Evolutionary conservation across 352 stramenopile genomes (phyloP), one percentile per base, ranked within the genome.

Genomic region (Phytophthora gonapodyides): DNA sequence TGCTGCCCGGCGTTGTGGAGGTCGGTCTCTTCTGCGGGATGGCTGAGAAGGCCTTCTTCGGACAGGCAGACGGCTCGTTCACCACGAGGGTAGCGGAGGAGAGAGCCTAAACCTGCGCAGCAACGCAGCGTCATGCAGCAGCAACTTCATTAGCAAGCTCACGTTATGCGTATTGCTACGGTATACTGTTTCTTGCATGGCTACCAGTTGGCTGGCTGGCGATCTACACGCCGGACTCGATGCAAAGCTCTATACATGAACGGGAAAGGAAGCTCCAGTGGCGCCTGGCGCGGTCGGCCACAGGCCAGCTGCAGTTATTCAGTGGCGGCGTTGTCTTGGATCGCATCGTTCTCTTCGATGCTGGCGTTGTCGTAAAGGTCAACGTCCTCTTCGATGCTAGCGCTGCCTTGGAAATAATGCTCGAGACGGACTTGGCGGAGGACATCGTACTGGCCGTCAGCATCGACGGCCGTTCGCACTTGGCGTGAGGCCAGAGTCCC

Each of bases 1-100:
- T 93, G 53, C 80, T 96, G 13, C 89, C 89, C 27, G 89, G 89
- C 31, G 85, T 97, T 41, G 87, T 96, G 41, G 89, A 94, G 59
- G 90, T 96, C 52, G 89, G 89, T 15, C 65, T 97, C 17, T 97
- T 97, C 71, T 89, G 80, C 48, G 75, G 79, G n/a, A 96, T 97
- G 85, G 89, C 82, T 35, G 71, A 80, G 49, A 96, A 96, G 70
- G 89, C 83, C 38, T 96, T 84, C 64, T 97, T 97, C 51, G 89
- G 88, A 44, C 79, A 96, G 61, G 76, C 80, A 36, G 85, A 97
- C 47, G 88, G 88, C 48, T 87, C 84, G 15, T 75, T 96, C 61
- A 94, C 83, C 31, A 88, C 75, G 41, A 79, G 83, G 12, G 67
- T 69, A 58, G 65, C 72, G 3, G 50, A 76, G 12, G 67, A 59